Evolutionary conservation across 371 early-diverging fungal genomes (phyloP).

Genomic region (Mortierella sp.): DNA sequence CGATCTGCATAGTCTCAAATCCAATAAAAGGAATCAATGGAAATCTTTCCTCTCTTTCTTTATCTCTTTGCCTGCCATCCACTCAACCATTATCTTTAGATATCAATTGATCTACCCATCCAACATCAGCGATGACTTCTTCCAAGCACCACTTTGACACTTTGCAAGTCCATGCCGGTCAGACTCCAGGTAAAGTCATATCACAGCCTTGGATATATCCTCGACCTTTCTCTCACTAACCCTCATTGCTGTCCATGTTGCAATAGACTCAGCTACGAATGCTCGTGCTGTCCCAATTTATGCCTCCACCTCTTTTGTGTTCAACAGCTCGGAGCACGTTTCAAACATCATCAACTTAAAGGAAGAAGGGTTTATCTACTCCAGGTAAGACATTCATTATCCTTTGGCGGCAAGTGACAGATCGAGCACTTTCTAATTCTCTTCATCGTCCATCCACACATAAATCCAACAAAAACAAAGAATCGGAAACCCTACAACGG

Average conservation of each 20-base stretch:
- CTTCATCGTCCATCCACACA: too few relatives aligned
- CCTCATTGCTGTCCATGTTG: not conserved
- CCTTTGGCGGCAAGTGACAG: too few relatives aligned
- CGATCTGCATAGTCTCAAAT: too few relatives aligned
- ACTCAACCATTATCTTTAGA: not conserved
- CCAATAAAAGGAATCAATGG: slow-evolving; percentile 8
- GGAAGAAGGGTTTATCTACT: slow-evolving; percentile 82
- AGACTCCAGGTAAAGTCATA: slow-evolving; percentile 60
- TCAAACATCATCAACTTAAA: slow-evolving; percentile 82
- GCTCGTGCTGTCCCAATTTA: slow-evolving; percentile 94
- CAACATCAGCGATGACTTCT: slow-evolving; percentile 32
- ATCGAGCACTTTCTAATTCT: not conserved
- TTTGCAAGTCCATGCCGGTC: slow-evolving; percentile 93
- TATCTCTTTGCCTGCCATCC: slow-evolving; percentile 6
- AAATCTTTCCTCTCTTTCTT: slow-evolving; percentile 4
- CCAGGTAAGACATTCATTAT: slow-evolving; percentile 63
- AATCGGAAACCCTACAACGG: slow-evolving; percentile 88
- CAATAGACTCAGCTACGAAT: slow-evolving; percentile 71
- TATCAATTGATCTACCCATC: not conserved
- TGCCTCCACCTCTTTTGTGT: slow-evolving; percentile 84
- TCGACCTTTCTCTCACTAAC: not conserved
- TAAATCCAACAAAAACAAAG: slow-evolving; percentile 41
- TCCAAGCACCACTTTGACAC: slow-evolving; percentile 79
- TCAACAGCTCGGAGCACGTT: slow-evolving; percentile 82
- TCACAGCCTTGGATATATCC: too few relatives aligned